Percentiles rank a stretch among this genome's conserved stretches.
phyloP scores from a whole-genome alignment of 2,329 filamentous ascomycete species.

The Aspergillus jensenii region DNA sequence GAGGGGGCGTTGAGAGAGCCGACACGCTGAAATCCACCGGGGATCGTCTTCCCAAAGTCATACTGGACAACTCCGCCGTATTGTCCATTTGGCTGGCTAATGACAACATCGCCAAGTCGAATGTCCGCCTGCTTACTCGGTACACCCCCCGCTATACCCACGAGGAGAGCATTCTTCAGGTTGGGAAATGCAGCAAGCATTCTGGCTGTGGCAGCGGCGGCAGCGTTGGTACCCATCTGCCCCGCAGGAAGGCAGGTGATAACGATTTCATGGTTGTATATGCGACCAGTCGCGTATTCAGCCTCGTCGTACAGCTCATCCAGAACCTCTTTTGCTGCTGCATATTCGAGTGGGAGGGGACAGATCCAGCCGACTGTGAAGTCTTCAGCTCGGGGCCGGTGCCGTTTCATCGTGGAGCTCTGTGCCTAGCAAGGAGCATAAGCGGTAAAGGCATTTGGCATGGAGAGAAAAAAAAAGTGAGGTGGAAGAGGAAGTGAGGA shows the following conservation, averaged over 20 bases:
- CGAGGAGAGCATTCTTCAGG: not conserved
- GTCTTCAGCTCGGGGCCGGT: not conserved
- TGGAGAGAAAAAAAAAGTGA: no score
- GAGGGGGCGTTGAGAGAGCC: constrained; percentile 1
- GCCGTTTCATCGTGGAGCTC: not conserved
- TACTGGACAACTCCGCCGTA: constrained; percentile 8
- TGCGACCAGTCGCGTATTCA: constrained; percentile 1
- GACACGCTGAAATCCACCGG: not conserved
- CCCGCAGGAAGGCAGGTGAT: constrained; percentile 1
- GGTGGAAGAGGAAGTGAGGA: not conserved
- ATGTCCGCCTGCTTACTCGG: constrained; percentile 1
- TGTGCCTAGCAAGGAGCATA: not conserved
- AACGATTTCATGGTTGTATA: constrained; percentile 1
- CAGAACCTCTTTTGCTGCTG: not conserved
- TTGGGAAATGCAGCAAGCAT: not conserved
- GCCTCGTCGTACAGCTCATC: constrained; percentile 5
- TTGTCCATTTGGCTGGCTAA: not conserved
- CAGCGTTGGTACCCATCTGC: not conserved
- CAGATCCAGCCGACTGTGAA: constrained; percentile 6
- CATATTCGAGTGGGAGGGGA: not conserved
- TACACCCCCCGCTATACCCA: not conserved
- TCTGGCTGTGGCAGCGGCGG: not conserved
- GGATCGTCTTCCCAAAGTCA: constrained; percentile 8
- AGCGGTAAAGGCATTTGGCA: no score
- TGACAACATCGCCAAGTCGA: constrained; percentile 1